Percentiles rank a stretch among this genome's conserved stretches.
phyloP scores from a whole-genome alignment of 768 basidiomycete genomes.

The Panus rudis region DNA sequence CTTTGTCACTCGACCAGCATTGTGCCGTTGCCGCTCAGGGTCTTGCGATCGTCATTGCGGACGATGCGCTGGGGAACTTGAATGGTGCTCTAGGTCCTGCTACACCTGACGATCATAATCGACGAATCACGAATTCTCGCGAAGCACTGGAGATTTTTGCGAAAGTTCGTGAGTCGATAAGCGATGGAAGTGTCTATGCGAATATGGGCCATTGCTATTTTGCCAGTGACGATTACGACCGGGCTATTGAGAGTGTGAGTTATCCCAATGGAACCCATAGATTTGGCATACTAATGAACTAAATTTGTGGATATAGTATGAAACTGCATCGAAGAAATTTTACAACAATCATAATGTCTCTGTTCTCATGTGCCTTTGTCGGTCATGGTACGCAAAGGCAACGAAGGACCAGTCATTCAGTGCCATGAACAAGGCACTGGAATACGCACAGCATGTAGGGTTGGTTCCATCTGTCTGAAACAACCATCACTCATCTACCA shows the following conservation, averaged over 20 bases:
- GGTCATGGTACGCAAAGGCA: constrained; percentile 93
- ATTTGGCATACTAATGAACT: too few species aligned
- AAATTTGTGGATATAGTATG: too few species aligned
- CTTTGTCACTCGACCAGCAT: constrained; percentile 71
- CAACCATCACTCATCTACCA: constrained; percentile 14
- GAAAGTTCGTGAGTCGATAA: constrained; percentile 82
- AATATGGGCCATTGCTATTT: constrained; percentile 98
- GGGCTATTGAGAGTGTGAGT: constrained; percentile 91
- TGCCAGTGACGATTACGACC: constrained; percentile 86
- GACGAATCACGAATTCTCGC: constrained; percentile 64
- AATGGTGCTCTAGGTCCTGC: constrained; percentile 40
- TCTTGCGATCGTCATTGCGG: constrained; percentile 88
- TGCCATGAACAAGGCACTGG: constrained; percentile 79
- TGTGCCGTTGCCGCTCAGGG: constrained; percentile 96
- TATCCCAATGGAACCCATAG: too few species aligned
- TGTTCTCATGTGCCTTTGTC: constrained; percentile 77
- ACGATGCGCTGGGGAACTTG: constrained; percentile 74
- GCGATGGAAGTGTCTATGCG: constrained; percentile 80
- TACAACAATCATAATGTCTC: constrained; percentile 69
- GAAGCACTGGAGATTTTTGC: constrained; percentile 88
- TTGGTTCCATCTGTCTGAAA: constrained; percentile 2
- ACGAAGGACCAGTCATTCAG: constrained; percentile 79
- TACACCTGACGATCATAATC: constrained; percentile 53
- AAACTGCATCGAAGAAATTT: constrained; percentile 79
- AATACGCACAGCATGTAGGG: constrained; percentile 74